A percentile compares a stretch with the other conserved stretches of the same genome.
Evolutionary conservation across 2,329 filamentous ascomycete species (phyloP).

Genomic region (Neonectria faginata): DNA sequence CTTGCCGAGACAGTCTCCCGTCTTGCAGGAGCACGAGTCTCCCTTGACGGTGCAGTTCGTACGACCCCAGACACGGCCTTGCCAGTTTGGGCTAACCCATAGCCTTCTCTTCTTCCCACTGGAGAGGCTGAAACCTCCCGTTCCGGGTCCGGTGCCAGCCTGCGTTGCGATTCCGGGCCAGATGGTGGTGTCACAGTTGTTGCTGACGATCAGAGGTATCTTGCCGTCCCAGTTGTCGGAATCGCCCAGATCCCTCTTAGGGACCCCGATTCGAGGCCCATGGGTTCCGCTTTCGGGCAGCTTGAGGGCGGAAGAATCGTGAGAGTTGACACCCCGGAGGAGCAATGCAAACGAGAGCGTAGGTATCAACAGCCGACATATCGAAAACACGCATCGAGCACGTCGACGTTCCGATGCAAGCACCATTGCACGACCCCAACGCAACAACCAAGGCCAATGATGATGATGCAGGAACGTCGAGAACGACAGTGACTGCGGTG

Average conservation of each 20-base stretch:
- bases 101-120: slow-evolving; percentile 69
- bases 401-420: slow-evolving; percentile 23
- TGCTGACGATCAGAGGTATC: slow-evolving; percentile 75
- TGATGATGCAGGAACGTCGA: background rate
- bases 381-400: slow-evolving; percentile 33
- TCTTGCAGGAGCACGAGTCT: slow-evolving; percentile 75
- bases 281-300: slow-evolving; percentile 45
- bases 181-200: slow-evolving; percentile 76
- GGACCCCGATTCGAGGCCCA: slow-evolving; percentile 41
- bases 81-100: slow-evolving; percentile 79
- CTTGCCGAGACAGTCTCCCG: slow-evolving; percentile 80
- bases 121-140: slow-evolving; percentile 75
- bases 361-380: slow-evolving; percentile 39
- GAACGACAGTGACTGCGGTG: background rate
- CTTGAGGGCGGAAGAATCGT: slow-evolving; percentile 31
- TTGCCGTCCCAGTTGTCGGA: slow-evolving; percentile 52
- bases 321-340: slow-evolving; percentile 32
- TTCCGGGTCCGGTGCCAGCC: slow-evolving; percentile 73
- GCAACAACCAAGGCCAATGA: background rate
- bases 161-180: slow-evolving; percentile 84
- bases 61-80: slow-evolving; percentile 83
- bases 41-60: slow-evolving; percentile 84
- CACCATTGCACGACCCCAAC: slow-evolving; percentile 32
- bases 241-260: slow-evolving; percentile 34
- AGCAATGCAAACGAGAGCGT: slow-evolving; percentile 39